A percentile compares a stretch with the other conserved stretches of the same genome.
Evolutionary conservation across 106 monocot species (phyloP).

Genomic region (Dioscorea alata): DNA sequence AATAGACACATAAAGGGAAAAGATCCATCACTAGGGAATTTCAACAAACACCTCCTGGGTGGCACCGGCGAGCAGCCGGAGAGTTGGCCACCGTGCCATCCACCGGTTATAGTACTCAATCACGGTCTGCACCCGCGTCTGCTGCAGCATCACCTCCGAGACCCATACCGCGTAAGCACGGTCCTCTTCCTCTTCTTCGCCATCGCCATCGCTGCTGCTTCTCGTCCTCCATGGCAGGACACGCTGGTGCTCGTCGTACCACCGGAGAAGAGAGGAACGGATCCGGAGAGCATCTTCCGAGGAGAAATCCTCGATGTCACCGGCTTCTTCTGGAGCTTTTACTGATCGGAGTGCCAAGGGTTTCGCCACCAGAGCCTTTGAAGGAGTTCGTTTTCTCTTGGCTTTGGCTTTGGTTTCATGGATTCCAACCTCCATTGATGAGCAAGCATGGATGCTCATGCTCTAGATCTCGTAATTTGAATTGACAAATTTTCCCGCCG

Average conservation of each 20-base stretch:
- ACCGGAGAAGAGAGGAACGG: constrained; percentile 56
- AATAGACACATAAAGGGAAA: too few species aligned
- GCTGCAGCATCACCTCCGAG: constrained; percentile 97
- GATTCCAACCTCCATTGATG: background rate
- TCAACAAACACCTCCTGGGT: constrained; percentile 43
- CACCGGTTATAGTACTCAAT: constrained; percentile 72
- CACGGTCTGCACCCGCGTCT: constrained; percentile 69
- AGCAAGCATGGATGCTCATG: too few species aligned
- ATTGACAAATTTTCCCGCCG: background rate
- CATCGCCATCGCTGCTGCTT: background rate
- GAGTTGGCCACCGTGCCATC: constrained; percentile 86
- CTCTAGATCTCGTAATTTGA: background rate
- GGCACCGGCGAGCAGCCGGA: constrained; percentile 55
- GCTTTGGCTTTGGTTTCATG: background rate
- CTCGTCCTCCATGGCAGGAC: constrained; percentile 61
- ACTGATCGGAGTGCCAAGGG: background rate
- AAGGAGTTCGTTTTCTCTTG: background rate
- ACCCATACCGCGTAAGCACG: constrained; percentile 94
- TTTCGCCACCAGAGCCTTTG: too few species aligned
- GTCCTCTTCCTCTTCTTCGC: constrained; percentile 20
- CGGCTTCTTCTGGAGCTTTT: background rate
- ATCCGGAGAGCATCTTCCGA: constrained; percentile 18
- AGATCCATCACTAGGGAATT: too few species aligned
- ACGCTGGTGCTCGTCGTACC: constrained; percentile 77
- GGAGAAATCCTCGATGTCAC: constrained; percentile 74